These are phyloP conservation scores for Wickerhamomyces xylosicus DNA, from an alignment of 805 yeast genomes.

Conservation along the genomic window DNA sequence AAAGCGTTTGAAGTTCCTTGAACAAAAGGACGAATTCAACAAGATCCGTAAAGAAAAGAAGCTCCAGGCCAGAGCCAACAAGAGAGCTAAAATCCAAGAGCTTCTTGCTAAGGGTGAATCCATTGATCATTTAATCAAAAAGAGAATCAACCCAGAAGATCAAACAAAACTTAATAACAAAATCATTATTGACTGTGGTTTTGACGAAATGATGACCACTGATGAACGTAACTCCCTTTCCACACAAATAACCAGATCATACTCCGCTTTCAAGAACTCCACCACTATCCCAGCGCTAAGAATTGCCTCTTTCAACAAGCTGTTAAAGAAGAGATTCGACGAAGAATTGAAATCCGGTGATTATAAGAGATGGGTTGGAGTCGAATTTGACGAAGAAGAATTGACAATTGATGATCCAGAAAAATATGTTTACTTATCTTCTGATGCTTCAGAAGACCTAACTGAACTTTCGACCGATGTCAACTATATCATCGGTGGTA, in stretches of 20 bases:
- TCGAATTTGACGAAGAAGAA: slow-evolving; percentile 32
- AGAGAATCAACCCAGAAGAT: slow-evolving; percentile 25
- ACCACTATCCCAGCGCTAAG: slow-evolving; percentile 44
- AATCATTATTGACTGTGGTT: slow-evolving; percentile 78
- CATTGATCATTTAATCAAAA: slow-evolving; percentile 26
- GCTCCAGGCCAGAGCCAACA: slow-evolving; percentile 30
- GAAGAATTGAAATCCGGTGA: slow-evolving; percentile 39
- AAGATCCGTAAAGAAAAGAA: slow-evolving; percentile 45
- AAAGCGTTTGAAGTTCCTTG: slow-evolving; percentile 49
- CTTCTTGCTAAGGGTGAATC: slow-evolving; percentile 28
- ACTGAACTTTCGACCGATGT: slow-evolving; percentile 52
- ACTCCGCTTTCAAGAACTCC: slow-evolving; percentile 65
- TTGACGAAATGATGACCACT: slow-evolving; percentile 82
- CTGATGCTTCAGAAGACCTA: slow-evolving; percentile 72
- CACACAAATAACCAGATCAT: slow-evolving; percentile 72
- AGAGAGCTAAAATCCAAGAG: slow-evolving; percentile 27
- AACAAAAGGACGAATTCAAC: slow-evolving; percentile 49
- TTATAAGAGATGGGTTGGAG: slow-evolving; percentile 59
- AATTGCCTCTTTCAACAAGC: slow-evolving; percentile 56
- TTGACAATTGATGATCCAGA: slow-evolving; percentile 23
- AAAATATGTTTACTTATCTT: slow-evolving; percentile 62
- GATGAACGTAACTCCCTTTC: slow-evolving; percentile 61
- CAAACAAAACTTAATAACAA: slow-evolving; percentile 40
- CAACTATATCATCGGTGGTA: slow-evolving; percentile 89
- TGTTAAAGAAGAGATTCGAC: slow-evolving; percentile 61